Evolutionary conservation across 164 flowering plant genomes (phyloP), one percentile per base, ranked within the genome.

Genomic region (Vitis cinerea): DNA sequence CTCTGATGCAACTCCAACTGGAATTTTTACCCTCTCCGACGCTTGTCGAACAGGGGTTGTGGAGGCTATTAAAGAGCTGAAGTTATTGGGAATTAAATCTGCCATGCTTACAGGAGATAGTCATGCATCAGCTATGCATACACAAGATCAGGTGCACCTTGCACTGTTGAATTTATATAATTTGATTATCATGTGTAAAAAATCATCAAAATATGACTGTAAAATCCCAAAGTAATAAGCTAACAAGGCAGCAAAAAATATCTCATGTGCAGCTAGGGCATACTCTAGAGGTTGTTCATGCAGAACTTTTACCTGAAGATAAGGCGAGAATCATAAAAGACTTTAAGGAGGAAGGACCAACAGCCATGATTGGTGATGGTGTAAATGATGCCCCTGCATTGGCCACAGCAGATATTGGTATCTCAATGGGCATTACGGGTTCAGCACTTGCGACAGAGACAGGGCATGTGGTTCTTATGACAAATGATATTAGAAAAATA

Each of bases 351-450:
- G 82, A 79, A 8, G 91, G 91, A 3, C 76, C 80, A 58, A 88
- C 91, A 0, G 93, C 89, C 0, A 95, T 95, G 99, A 71, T 93
- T 1, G 98, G 99, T 8, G 99, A 95, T 64, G 99, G 98, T 2
- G 68, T 95, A 50, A 95, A 95, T 54, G 99, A 95, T 77, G 98
- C 97, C 9, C 96, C 97, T 0, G 98, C 99, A 23, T 69, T 93
- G 55, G 98, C 97, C 2, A 86, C 88, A 1, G 96, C 99, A 0
- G 91, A 93, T 64, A 81, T 95, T 10, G 99, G 99, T 5, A 88
- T 95, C 58, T 93, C 99, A 44, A 95, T 95, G 99, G 99, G 98
- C 2, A 76, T 93, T 27, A 80, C 98, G 1, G 99, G 99, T 31
- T 93, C 99, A 1, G 98, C 98, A 1, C 82, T 95, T 1, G 97